phyloP scores from a whole-genome alignment of 192 early-diverging fungal genomes.

The Entomortierella beljakovae region DNA sequence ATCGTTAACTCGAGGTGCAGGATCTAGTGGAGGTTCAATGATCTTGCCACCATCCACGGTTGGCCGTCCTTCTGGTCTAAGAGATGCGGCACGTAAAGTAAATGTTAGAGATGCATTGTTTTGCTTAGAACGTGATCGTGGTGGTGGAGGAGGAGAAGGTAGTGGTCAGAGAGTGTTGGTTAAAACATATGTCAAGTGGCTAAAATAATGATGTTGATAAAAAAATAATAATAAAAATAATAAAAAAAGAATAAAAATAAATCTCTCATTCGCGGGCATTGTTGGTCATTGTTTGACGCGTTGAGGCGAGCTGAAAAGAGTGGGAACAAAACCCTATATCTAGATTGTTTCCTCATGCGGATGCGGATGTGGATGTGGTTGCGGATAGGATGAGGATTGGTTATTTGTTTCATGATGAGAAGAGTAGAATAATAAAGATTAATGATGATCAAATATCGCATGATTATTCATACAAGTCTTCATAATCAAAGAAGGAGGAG shows the following conservation, averaged over 20 bases:
- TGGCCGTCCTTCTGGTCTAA: slow-evolving; percentile 26
- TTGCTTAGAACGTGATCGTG: slow-evolving; percentile 76
- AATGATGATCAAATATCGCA: no score
- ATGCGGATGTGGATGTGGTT: no score
- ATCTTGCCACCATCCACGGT: slow-evolving; percentile 27
- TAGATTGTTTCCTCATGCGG: no score
- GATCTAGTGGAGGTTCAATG: slow-evolving; percentile 35
- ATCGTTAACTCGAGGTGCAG: slow-evolving; percentile 13
- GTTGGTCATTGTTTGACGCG: no score
- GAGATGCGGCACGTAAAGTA: slow-evolving; percentile 54
- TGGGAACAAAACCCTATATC: no score
- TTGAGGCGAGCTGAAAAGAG: no score
- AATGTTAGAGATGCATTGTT: slow-evolving; percentile 81
- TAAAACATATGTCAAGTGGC: slow-evolving; percentile 60
- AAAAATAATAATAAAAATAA: background rate
- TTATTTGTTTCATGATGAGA: no score
- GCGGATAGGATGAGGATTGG: no score
- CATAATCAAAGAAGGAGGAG: no score
- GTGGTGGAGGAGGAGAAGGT: slow-evolving; percentile 51
- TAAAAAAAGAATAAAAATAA: background rate
- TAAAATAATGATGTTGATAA: slow-evolving; percentile 6
- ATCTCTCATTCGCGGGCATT: no score
- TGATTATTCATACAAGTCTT: no score
- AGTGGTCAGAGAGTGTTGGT: slow-evolving; percentile 57
- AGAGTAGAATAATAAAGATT: no score